Evolutionary conservation across 2,329 filamentous ascomycete species (phyloP).

Genomic region (Colletotrichum echinochloae): DNA sequence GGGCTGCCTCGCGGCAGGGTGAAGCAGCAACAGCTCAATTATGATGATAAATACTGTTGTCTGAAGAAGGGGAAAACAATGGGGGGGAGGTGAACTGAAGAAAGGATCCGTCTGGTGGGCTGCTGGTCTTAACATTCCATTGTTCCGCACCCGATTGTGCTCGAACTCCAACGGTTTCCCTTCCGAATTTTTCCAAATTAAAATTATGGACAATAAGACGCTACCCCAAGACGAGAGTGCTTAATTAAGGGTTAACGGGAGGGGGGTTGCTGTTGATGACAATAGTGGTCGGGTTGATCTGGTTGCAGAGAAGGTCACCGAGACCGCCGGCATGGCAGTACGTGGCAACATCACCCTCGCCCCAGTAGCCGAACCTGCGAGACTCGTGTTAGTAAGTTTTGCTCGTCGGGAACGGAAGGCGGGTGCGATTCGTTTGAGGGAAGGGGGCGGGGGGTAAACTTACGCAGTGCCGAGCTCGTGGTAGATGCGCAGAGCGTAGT

Average conservation of each 20-base stretch:
- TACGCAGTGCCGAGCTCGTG: conserved; percentile 44
- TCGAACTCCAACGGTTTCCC: too few relatives aligned
- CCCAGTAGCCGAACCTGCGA: conserved; percentile 41
- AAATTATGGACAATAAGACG: neutral
- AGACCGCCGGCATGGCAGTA: conserved; percentile 43
- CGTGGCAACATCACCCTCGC: conserved; percentile 41
- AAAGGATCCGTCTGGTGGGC: too few relatives aligned
- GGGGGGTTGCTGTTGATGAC: conserved; percentile 38
- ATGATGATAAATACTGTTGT: too few relatives aligned
- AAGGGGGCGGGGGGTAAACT: conserved; percentile 27
- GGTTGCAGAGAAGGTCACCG: conserved; percentile 42
- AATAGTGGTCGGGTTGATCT: conserved; percentile 41
- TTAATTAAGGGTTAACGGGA: conserved; percentile 16
- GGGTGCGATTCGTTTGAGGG: neutral
- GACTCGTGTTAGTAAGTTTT: neutral
- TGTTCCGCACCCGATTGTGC: neutral
- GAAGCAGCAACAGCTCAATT: too few relatives aligned
- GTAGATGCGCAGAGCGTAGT: conserved; percentile 44
- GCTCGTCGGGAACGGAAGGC: neutral
- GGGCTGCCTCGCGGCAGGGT: too few relatives aligned
- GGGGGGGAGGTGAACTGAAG: too few relatives aligned
- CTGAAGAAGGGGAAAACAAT: too few relatives aligned
- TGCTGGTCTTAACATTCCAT: too few relatives aligned
- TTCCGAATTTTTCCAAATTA: too few relatives aligned
- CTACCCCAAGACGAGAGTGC: too few relatives aligned